Evolutionary conservation across 2,329 filamentous ascomycete genomes (phyloP), one percentile per base, ranked within the genome.

Genomic region (Niveomyces coronatus): DNA sequence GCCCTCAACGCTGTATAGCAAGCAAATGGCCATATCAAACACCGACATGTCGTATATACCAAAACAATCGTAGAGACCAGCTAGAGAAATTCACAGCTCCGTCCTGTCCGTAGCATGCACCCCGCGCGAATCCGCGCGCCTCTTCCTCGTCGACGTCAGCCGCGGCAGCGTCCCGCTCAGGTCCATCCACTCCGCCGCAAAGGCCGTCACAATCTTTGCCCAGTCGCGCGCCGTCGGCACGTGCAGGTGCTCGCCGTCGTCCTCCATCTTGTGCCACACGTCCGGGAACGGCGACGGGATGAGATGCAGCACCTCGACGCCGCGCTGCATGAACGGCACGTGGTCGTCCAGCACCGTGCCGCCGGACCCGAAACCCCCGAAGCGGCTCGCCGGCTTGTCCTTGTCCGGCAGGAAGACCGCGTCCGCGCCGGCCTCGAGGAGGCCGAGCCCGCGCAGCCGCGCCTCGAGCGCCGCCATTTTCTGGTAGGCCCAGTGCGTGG

Each of bases 401-500:
- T 63, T 54, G 29, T 93, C 81, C 6, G 70, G 63, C 4, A 95
- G 64, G 54, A 94, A 94, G 1, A 60, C 55, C 2, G 32, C 30
- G 2, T 20, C 37, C 0, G 71, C 53, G 42, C 62, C 57, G 24
- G 81, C 79, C 53, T 84, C 79, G 44, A 89, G 74, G 23, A 82
- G 61, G 1, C 66, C 65, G 1, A 88, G 64, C 9, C 68, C 61
- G 23, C 87, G 77, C 55, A 95, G 68, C 18, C 87, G 79, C 35
- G 66, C 61, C 61, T 96, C 89, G 13, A 93, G 63, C 3, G 64
- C 61, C 1, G 85, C 81, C 67, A 96, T 75, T 42, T 74, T 71
- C 47, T 75, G 68, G 58, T 96, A 96, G 1, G 88, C 87, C 89
- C 89, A 95, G 56, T 96, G 89, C 0, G 89, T 95, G 1, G 81